phyloP scores from a whole-genome alignment of 2,329 filamentous ascomycete genomes.

The Blastomyces percursus region DNA sequence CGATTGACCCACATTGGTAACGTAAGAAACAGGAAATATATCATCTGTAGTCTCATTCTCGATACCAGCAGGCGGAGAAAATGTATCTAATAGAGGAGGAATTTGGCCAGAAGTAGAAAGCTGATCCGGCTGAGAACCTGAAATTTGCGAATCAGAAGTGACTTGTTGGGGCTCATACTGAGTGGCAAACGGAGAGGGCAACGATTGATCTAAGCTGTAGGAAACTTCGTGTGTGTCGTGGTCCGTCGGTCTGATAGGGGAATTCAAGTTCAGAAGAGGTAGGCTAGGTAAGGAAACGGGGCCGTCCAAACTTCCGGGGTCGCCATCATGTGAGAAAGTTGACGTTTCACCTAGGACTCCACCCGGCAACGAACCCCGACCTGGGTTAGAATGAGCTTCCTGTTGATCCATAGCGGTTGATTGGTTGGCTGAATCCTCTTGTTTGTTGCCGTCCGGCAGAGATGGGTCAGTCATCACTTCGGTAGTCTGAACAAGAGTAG shows the following conservation, averaged over 20 bases:
- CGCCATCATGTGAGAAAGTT: background rate
- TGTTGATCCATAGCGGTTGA: background rate
- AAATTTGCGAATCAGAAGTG: background rate
- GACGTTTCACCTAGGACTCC: background rate
- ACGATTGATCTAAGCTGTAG: background rate
- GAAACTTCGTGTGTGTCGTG: background rate
- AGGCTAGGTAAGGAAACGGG: background rate
- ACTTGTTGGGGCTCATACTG: background rate
- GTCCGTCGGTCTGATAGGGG: background rate
- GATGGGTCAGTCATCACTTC: background rate
- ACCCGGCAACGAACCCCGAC: background rate
- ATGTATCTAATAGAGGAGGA: background rate
- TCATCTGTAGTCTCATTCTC: background rate
- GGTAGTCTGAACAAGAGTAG: background rate
- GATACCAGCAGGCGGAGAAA: background rate
- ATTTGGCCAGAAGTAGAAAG: background rate
- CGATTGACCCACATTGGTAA: background rate
- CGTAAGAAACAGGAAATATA: background rate
- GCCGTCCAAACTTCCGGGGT: background rate
- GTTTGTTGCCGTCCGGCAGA: slow-evolving; percentile 1
- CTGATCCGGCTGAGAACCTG: background rate
- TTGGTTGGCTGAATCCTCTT: background rate
- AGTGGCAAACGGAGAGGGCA: background rate
- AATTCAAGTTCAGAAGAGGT: background rate
- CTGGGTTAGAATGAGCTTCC: background rate